Conservation (phyloP, 2,329 filamentous ascomycete species). For the Claviceps quebecensis region DNA sequence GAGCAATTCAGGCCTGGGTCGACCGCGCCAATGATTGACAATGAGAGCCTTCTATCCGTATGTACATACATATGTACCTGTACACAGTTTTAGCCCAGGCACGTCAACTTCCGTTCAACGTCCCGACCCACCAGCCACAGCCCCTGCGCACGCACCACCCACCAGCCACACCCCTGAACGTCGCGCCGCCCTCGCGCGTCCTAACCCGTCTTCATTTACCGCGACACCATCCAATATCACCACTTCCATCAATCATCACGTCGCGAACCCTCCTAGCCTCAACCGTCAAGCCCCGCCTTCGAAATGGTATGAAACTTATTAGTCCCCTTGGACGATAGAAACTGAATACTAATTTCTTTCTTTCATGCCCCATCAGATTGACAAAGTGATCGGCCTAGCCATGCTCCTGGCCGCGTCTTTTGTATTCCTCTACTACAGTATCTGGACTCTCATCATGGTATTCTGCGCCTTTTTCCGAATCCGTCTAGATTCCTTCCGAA, state of each 20-base stretch:
- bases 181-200: background rate
- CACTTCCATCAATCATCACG: background rate
- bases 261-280: too few species aligned
- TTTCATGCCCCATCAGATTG: conserved; percentile 47
- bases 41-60: too few species aligned
- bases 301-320: background rate
- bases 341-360: background rate
- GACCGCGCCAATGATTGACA: too few species aligned
- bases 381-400: conserved; percentile 62
- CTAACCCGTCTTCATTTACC: background rate
- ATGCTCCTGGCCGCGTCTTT: conserved; percentile 52
- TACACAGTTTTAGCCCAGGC: too few species aligned
- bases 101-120: too few species aligned
- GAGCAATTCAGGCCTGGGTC: too few species aligned
- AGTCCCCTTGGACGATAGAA: too few species aligned
- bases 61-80: too few species aligned
- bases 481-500: background rate
- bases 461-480: conserved; percentile 5
- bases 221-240: background rate
- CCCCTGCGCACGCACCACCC: background rate
- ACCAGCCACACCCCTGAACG: background rate
- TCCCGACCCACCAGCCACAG: background rate
- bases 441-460: conserved; percentile 98
- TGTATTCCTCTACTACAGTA: conserved; percentile 75
- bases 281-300: background rate